Evolutionary conservation across 2,329 filamentous ascomycete species (phyloP).

Genomic region (Aspergillus alliaceus): DNA sequence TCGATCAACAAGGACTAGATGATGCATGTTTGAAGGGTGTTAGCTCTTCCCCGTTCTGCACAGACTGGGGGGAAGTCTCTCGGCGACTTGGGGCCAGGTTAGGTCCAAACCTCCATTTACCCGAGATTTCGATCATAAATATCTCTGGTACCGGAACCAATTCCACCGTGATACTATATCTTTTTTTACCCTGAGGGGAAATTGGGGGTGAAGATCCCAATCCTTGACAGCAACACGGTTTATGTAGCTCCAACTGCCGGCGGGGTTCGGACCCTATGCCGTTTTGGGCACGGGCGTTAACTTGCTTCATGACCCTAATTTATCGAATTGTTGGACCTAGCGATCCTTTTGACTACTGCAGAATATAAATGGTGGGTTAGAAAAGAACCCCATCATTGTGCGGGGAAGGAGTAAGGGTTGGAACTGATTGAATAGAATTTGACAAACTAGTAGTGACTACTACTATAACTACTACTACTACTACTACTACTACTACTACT

Average conservation of each 20-base stretch:
- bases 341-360: too few species aligned
- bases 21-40: not conserved
- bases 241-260: not conserved
- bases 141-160: not conserved
- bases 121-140: not conserved
- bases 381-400: too few species aligned
- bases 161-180: not conserved
- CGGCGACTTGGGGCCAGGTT: not conserved
- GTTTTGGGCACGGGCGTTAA: conserved; percentile 8
- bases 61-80: not conserved
- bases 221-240: not conserved
- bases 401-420: too few species aligned
- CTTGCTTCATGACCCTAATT: too few species aligned
- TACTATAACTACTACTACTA: too few species aligned
- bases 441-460: too few species aligned
- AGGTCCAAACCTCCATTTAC: not conserved
- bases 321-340: too few species aligned
- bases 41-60: not conserved
- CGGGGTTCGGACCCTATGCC: conserved; percentile 2
- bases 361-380: too few species aligned
- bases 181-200: not conserved
- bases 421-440: too few species aligned
- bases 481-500: too few species aligned
- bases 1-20: not conserved
- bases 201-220: not conserved